phyloP scores from a whole-genome alignment of 2,329 filamentous ascomycete genomes.

The Immersiporthe knoxdaviesiana region DNA sequence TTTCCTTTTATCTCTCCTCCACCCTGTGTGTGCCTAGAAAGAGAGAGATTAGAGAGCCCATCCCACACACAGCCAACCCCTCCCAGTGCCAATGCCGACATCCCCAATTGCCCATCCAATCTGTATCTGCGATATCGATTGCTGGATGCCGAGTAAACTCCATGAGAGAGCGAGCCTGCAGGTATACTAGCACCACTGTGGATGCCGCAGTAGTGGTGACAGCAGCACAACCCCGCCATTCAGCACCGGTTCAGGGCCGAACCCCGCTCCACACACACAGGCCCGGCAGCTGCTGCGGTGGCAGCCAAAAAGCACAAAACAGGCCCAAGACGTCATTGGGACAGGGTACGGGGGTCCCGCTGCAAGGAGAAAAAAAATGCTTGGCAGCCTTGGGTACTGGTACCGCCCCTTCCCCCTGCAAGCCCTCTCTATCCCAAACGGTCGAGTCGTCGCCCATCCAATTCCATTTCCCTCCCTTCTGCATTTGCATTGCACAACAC shows the following conservation, averaged over 20 bases:
- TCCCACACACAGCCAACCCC: neutral
- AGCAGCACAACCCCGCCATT: neutral
- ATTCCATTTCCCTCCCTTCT: constrained; percentile 1
- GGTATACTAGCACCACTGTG: too few relatives aligned
- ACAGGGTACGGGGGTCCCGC: constrained; percentile 14
- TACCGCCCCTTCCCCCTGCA: neutral
- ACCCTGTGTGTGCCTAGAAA: neutral
- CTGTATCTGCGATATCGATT: neutral
- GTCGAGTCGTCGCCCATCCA: neutral
- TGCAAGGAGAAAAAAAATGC: neutral
- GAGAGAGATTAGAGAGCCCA: neutral
- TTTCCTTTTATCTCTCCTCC: neutral
- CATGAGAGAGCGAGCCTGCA: too few relatives aligned
- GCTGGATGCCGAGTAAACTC: constrained; percentile 30
- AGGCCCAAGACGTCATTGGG: constrained; percentile 15
- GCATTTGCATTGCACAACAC: constrained; percentile 6
- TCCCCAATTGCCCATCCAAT: neutral
- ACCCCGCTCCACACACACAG: constrained; percentile 10
- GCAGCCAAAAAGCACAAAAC: neutral
- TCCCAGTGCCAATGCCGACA: neutral
- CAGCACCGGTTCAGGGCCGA: constrained; percentile 1
- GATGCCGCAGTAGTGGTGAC: too few relatives aligned
- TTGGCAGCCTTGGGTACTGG: too few relatives aligned
- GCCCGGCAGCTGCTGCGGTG: constrained; percentile 7
- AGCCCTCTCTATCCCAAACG: neutral